phyloP scores from a whole-genome alignment of 495 filamentous ascomycete species.

The Cenococcum geophilum region DNA sequence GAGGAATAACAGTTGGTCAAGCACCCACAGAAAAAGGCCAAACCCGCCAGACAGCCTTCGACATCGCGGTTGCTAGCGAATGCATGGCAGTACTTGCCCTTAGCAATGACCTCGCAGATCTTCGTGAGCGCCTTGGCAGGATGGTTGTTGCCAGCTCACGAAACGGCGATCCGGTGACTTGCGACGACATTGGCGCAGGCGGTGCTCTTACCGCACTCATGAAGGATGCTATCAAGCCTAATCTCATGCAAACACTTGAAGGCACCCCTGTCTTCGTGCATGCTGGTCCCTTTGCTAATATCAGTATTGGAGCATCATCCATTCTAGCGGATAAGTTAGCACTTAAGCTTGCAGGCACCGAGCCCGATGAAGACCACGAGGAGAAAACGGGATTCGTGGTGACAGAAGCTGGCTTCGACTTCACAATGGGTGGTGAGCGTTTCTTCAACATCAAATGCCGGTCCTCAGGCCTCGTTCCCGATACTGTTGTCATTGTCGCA shows the following conservation, averaged over 20 bases:
- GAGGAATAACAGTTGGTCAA: constrained; percentile 78
- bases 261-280: constrained; percentile 97
- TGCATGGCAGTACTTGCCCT: constrained; percentile 97
- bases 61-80: constrained; percentile 95
- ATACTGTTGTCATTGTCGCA: constrained; percentile 89
- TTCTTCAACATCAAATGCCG: constrained; percentile 99
- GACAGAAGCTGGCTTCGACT: constrained; percentile 97
- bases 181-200: constrained; percentile 88
- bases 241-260: constrained; percentile 96
- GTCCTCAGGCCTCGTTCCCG: constrained; percentile 83
- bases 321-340: constrained; percentile 93
- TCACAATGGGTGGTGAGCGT: constrained; percentile 98
- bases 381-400: constrained; percentile 90
- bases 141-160: constrained; percentile 94
- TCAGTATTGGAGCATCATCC: constrained; percentile 92
- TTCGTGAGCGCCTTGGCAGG: constrained; percentile 87
- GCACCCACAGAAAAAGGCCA: constrained; percentile 86
- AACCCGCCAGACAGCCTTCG: constrained; percentile 81
- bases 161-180: constrained; percentile 85
- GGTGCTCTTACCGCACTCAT: constrained; percentile 91
- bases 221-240: constrained; percentile 98
- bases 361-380: constrained; percentile 82
- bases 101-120: constrained; percentile 77
- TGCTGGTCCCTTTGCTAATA: constrained; percentile 95
- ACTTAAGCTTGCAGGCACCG: constrained; percentile 90